Conservation (phyloP, 805 yeast species). For the Wickerhamiella lipophila region DNA sequence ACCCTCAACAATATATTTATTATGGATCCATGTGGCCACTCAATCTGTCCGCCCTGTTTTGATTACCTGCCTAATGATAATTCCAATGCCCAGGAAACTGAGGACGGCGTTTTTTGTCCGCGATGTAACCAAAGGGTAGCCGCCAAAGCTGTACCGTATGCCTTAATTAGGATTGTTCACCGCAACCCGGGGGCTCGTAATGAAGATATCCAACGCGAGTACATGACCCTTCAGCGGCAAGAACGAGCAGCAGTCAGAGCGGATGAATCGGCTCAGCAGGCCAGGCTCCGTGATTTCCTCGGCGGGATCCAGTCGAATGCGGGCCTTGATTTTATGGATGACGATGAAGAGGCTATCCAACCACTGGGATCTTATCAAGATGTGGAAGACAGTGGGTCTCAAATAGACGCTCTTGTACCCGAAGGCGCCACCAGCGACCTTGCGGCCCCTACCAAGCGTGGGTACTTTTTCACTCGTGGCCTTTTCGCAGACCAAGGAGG, state of each 20-base stretch:
- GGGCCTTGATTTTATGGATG: not conserved
- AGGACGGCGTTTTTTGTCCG: not conserved
- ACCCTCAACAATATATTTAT: conserved; percentile 12
- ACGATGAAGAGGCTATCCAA: not conserved
- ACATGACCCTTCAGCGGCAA: not conserved
- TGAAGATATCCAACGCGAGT: not conserved
- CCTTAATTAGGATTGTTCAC: not conserved
- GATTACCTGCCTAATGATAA: conserved; percentile 18
- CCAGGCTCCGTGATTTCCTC: not conserved
- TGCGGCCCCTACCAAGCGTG: not conserved
- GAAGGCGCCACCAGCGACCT: too few species aligned
- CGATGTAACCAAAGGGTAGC: not conserved
- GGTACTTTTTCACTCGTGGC: not conserved
- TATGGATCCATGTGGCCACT: conserved; percentile 17
- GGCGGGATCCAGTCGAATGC: not conserved
- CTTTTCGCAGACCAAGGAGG: not conserved
- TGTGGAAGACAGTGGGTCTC: not conserved
- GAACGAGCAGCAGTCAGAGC: not conserved
- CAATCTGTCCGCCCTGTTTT: conserved; percentile 20
- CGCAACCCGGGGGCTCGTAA: not conserved
- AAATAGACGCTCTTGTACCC: too few species aligned
- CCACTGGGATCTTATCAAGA: not conserved
- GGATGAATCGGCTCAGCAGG: not conserved
- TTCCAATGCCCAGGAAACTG: not conserved
- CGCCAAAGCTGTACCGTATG: not conserved